A percentile compares a stretch with the other conserved stretches of the same genome.
phyloP scores from a whole-genome alignment of 495 filamentous ascomycete species.

The Saxophila tyrrhenica region DNA sequence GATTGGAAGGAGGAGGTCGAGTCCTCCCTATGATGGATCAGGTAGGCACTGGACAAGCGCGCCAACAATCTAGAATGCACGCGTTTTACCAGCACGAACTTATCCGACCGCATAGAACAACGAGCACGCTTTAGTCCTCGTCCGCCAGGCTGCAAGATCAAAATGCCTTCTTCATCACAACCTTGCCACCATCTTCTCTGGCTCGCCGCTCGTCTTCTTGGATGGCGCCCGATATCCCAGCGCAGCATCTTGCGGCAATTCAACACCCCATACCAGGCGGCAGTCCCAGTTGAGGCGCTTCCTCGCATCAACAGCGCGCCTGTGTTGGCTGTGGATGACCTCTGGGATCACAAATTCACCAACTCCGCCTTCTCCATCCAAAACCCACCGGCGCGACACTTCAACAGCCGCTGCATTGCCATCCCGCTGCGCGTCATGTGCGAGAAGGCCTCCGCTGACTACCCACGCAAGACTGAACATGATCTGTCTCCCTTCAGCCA shows the following conservation, averaged over 20 bases:
- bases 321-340: neutral
- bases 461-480: slow-evolving; percentile 17
- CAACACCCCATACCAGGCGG: slow-evolving; percentile 8
- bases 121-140: too few relatives aligned
- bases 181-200: slow-evolving; percentile 5
- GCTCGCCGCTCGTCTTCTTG: neutral
- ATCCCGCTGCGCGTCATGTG: slow-evolving; percentile 13
- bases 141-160: neutral
- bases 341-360: slow-evolving; percentile 10
- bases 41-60: too few relatives aligned
- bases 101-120: too few relatives aligned
- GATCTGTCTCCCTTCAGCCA: slow-evolving; percentile 11
- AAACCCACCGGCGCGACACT: slow-evolving; percentile 7
- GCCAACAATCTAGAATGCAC: too few relatives aligned
- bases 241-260: slow-evolving; percentile 9
- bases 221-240: neutral
- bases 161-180: neutral
- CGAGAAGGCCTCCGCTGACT: slow-evolving; percentile 8
- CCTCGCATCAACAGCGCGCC: neutral
- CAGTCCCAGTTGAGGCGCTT: slow-evolving; percentile 11
- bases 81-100: too few relatives aligned
- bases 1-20: too few relatives aligned
- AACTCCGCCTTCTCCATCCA: slow-evolving; percentile 5
- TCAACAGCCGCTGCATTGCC: slow-evolving; percentile 1
- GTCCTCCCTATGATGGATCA: too few relatives aligned